Conservation (phyloP, 306 rosid species). For the Pterocarpus macrocarpus region DNA sequence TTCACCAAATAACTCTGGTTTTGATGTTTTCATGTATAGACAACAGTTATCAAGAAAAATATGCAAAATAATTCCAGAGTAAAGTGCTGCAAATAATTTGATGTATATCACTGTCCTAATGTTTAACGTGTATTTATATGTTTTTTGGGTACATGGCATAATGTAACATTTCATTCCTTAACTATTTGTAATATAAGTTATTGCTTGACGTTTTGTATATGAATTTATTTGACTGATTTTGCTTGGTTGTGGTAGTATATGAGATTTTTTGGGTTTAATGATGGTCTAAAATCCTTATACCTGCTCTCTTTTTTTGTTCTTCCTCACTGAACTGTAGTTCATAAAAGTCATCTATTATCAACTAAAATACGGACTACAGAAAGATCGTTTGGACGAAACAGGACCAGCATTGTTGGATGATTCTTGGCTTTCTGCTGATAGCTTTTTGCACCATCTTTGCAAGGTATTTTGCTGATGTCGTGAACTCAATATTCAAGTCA, state of each 20-base stretch:
- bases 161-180: constrained; percentile 25
- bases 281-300: neutral
- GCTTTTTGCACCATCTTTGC: constrained; percentile 76
- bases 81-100: constrained; percentile 27
- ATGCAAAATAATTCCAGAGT: neutral
- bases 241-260: neutral
- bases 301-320: constrained; percentile 7
- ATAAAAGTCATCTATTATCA: constrained; percentile 81
- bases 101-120: constrained; percentile 25
- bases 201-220: neutral
- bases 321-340: constrained; percentile 59
- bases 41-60: neutral
- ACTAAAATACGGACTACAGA: constrained; percentile 77
- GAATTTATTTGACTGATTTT: constrained; percentile 20
- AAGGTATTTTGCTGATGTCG: constrained; percentile 59
- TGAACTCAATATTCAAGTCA: constrained; percentile 5
- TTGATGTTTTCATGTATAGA: constrained; percentile 7
- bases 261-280: constrained; percentile 12
- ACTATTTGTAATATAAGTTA: neutral
- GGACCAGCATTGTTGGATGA: constrained; percentile 68
- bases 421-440: constrained; percentile 77
- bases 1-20: constrained; percentile 6
- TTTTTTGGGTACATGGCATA: constrained; percentile 1
- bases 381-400: constrained; percentile 52
- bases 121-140: neutral